A percentile compares a stretch with the other conserved stretches of the same genome.
Conservation (phyloP, 768 basidiomycete species). For the Russula abietina region DNA sequence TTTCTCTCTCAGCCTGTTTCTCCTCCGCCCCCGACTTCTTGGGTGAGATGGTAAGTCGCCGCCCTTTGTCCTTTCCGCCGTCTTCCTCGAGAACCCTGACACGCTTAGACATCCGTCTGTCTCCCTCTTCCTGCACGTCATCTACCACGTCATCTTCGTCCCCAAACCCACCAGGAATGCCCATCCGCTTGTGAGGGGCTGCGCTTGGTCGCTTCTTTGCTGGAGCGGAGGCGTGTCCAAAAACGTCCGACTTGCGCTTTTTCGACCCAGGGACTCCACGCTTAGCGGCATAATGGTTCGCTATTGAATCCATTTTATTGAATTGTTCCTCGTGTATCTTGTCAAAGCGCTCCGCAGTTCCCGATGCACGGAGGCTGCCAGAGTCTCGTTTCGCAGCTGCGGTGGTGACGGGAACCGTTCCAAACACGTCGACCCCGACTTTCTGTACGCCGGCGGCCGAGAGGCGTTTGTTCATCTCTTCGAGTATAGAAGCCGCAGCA, state of each 20-base stretch:
- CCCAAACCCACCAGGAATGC: constrained; percentile 53
- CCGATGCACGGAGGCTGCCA: constrained; percentile 4
- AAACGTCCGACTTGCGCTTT: constrained; percentile 49
- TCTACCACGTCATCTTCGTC: constrained; percentile 41
- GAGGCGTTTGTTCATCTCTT: constrained; percentile 77
- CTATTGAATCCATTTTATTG: constrained; percentile 73
- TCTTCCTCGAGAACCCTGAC: constrained; percentile 36
- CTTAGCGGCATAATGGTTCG: constrained; percentile 44
- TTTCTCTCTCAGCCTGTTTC: constrained; percentile 39
- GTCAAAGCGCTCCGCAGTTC: constrained; percentile 39
- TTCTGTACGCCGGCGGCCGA: constrained; percentile 49
- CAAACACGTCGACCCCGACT: constrained; percentile 43
- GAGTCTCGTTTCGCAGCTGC: constrained; percentile 4
- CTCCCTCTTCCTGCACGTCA: constrained; percentile 33
- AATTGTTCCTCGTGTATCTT: constrained; percentile 61
- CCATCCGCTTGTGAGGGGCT: constrained; percentile 38
- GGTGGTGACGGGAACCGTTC: constrained; percentile 25
- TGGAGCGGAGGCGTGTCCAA: constrained; percentile 34
- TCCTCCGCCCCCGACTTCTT: constrained; percentile 22
- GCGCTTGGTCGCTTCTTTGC: constrained; percentile 30
- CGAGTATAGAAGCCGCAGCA: constrained; percentile 64
- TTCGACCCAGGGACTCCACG: constrained; percentile 30
- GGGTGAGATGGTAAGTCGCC: constrained; percentile 35
- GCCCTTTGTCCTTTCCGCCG: constrained; percentile 32
- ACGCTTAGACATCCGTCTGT: constrained; percentile 42